Evolutionary conservation across 2,329 filamentous ascomycete species (phyloP).

Genomic region (Colletotrichum tofieldiae): DNA sequence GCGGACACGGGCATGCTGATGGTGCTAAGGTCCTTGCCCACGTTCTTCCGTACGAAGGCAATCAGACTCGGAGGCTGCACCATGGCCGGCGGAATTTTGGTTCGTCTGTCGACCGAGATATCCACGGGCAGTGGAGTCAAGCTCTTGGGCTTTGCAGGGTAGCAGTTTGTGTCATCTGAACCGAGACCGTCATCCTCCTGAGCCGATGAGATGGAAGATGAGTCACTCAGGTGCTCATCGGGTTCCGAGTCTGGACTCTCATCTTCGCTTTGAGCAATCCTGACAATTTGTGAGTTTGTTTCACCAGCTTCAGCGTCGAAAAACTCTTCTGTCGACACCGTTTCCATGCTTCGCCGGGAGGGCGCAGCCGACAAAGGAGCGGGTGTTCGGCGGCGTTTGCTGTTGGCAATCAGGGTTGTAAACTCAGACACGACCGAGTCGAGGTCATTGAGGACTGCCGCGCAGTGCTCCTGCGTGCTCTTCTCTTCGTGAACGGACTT

Average conservation of each 20-base stretch:
- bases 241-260: conserved; percentile 72
- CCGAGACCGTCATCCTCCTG: conserved; percentile 70
- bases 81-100: conserved; percentile 80
- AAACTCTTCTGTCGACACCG: conserved; percentile 87
- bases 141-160: conserved; percentile 82
- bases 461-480: conserved; percentile 85
- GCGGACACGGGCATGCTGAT: conserved; percentile 98
- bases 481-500: conserved; percentile 69
- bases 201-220: conserved; percentile 72
- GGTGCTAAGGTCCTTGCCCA: conserved; percentile 96
- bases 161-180: conserved; percentile 74
- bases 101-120: conserved; percentile 75
- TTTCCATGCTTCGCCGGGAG: conserved; percentile 81
- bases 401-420: conserved; percentile 81
- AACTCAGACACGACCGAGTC: conserved; percentile 90
- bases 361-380: conserved; percentile 61
- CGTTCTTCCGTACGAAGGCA: conserved; percentile 95
- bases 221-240: conserved; percentile 69
- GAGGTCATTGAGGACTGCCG: conserved; percentile 86
- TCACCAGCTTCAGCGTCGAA: conserved; percentile 88
- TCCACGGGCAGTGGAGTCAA: conserved; percentile 84
- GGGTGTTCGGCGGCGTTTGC: conserved; percentile 81
- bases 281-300: conserved; percentile 77
- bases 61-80: conserved; percentile 91
- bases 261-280: conserved; percentile 80